These are phyloP conservation scores for Geotrichum ghanense DNA, from an alignment of 805 yeast genomes.

Conservation along the genomic window DNA sequence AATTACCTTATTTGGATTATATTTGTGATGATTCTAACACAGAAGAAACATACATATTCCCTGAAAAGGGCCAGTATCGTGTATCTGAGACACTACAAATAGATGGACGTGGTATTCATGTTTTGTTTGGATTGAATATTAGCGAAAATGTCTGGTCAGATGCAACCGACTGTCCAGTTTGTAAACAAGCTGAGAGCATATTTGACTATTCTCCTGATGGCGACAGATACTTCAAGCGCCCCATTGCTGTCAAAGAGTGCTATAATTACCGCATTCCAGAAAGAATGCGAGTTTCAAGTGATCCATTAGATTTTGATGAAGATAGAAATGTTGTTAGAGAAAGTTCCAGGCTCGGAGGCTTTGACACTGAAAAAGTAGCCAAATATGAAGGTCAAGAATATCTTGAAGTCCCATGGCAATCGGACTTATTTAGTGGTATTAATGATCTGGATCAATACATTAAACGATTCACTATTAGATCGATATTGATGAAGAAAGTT, in stretches of 20 bases:
- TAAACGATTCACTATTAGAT: not conserved
- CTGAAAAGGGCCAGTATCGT: not conserved
- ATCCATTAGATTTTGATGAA: not conserved
- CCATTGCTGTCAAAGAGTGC: not conserved
- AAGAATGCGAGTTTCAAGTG: not conserved
- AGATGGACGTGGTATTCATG: not conserved
- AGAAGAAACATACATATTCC: not conserved
- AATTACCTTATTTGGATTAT: not conserved
- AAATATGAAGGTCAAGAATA: not conserved
- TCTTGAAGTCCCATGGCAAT: not conserved
- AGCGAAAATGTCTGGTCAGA: not conserved
- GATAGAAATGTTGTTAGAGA: not conserved
- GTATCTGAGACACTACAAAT: not conserved
- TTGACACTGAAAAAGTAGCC: not conserved
- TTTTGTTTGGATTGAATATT: not conserved
- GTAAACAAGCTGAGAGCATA: not conserved
- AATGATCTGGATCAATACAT: not conserved
- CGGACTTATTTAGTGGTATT: not conserved
- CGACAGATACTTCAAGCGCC: not conserved
- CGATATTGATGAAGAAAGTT: not conserved
- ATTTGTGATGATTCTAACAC: not conserved
- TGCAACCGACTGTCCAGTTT: not conserved
- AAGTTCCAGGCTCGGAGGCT: not conserved
- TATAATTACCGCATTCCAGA: not conserved
- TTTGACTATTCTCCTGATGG: not conserved